Evolutionary conservation across 768 basidiomycete genomes (phyloP).

Genomic region (Suillus ampliporus): DNA sequence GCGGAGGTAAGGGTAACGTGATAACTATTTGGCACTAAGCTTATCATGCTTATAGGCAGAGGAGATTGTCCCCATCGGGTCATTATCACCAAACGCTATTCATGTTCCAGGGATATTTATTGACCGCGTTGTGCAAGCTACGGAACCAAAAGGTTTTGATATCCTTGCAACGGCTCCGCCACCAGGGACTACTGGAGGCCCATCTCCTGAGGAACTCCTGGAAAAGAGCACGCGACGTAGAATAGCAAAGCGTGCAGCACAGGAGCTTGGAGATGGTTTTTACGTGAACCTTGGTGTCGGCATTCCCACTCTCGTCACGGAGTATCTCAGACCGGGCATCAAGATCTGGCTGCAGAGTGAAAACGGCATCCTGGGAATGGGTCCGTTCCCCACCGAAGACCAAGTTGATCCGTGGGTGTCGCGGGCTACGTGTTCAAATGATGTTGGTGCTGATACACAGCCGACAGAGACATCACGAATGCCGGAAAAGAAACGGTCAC

Average conservation of each 20-base stretch:
- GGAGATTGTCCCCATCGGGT: conserved; percentile 79
- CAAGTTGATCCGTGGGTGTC: conserved; percentile 70
- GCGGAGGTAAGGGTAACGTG: conserved; percentile 61
- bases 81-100: conserved; percentile 78
- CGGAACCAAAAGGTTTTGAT: conserved; percentile 75
- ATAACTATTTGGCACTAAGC: not conserved
- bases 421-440: not conserved
- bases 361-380: conserved; percentile 85
- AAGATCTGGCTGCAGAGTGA: conserved; percentile 85
- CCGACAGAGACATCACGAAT: conserved; percentile 76
- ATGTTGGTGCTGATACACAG: not conserved
- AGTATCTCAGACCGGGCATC: conserved; percentile 67
- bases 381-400: conserved; percentile 76
- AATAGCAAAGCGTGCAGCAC: conserved; percentile 82
- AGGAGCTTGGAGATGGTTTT: conserved; percentile 82
- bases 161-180: conserved; percentile 62
- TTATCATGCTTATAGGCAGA: conserved; percentile 59
- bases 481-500: conserved; percentile 92
- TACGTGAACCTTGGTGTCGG: conserved; percentile 86
- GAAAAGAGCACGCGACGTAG: conserved; percentile 59
- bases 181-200: conserved; percentile 29
- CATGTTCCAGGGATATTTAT: conserved; percentile 85
- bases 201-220: conserved; percentile 53
- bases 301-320: conserved; percentile 84
- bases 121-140: conserved; percentile 80